These are phyloP conservation scores for Trichophaea hybrida DNA, from an alignment of 2,329 filamentous ascomycete species.

Conservation along the genomic window DNA sequence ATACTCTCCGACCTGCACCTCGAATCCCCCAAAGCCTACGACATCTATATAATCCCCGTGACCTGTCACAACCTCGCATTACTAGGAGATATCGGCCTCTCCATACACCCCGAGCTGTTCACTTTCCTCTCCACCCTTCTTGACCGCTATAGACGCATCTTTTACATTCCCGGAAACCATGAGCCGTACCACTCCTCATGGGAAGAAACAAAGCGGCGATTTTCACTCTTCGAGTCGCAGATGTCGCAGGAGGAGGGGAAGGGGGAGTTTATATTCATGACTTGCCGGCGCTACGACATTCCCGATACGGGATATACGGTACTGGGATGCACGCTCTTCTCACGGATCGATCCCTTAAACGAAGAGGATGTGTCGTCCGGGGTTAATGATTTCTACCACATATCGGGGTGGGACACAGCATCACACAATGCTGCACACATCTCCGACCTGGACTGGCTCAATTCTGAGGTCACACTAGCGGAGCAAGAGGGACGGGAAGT, in stretches of 20 bases:
- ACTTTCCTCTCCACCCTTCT: slow-evolving; percentile 39
- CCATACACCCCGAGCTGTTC: slow-evolving; percentile 34
- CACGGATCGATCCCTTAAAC: slow-evolving; percentile 34
- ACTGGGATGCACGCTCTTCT: slow-evolving; percentile 46
- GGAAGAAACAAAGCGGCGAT: neutral
- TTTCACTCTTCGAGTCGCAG: neutral
- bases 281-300: slow-evolving; percentile 33
- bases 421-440: slow-evolving; percentile 38
- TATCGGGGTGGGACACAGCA: slow-evolving; percentile 36
- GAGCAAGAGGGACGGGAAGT: slow-evolving; percentile 26
- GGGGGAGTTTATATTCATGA: slow-evolving; percentile 34
- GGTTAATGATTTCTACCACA: slow-evolving; percentile 40
- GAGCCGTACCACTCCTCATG: slow-evolving; percentile 35
- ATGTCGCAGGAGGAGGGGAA: neutral
- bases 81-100: slow-evolving; percentile 43
- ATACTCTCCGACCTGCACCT: slow-evolving; percentile 47
- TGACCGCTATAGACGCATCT: slow-evolving; percentile 36
- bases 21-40: slow-evolving; percentile 38
- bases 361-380: slow-evolving; percentile 33
- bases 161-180: slow-evolving; percentile 44
- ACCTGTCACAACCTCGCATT: slow-evolving; percentile 41
- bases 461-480: slow-evolving; percentile 29
- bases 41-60: slow-evolving; percentile 37
- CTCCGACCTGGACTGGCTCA: slow-evolving; percentile 40
- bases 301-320: slow-evolving; percentile 35